These are phyloP conservation scores for Cercospora canescens DNA, from an alignment of 2,329 filamentous ascomycete genomes.

Conservation along the genomic window DNA sequence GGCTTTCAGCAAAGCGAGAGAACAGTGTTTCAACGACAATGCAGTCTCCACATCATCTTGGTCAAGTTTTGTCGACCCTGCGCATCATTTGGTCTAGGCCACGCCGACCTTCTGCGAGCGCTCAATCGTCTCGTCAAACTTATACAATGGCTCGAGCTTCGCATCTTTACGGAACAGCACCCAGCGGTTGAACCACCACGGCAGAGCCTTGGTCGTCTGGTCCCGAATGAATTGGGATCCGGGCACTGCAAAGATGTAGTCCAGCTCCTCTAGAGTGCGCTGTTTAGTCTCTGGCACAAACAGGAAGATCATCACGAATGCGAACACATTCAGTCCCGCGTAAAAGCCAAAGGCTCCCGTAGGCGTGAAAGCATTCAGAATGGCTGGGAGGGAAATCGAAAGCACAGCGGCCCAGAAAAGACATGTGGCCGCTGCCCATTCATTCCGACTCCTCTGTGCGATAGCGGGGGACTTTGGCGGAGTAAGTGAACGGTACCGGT, in stretches of 20 bases:
- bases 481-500: conserved; percentile 67
- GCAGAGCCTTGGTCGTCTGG: conserved; percentile 40
- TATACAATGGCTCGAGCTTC: conserved; percentile 22
- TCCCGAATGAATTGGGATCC: conserved; percentile 39
- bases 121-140: conserved; percentile 18
- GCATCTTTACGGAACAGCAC: conserved; percentile 18
- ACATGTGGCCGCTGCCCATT: conserved; percentile 66
- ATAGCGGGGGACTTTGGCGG: conserved; percentile 70
- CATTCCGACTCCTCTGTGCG: conserved; percentile 71
- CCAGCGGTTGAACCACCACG: conserved; percentile 47
- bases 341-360: conserved; percentile 61
- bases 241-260: conserved; percentile 55
- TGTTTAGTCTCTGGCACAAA: conserved; percentile 55
- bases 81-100: conserved; percentile 1
- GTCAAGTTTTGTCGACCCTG: background rate
- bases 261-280: conserved; percentile 50
- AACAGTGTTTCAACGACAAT: too few species aligned
- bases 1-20: too few species aligned
- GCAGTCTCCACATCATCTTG: background rate
- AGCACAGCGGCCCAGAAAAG: conserved; percentile 56
- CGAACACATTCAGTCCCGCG: conserved; percentile 55
- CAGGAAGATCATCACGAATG: conserved; percentile 52
- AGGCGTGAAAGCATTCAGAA: conserved; percentile 50
- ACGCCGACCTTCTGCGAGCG: conserved; percentile 16
- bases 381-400: conserved; percentile 52